Base-by-base conservation (phyloP, 1,139 yeast genomes). In the Lodderomyces theae region DNA sequence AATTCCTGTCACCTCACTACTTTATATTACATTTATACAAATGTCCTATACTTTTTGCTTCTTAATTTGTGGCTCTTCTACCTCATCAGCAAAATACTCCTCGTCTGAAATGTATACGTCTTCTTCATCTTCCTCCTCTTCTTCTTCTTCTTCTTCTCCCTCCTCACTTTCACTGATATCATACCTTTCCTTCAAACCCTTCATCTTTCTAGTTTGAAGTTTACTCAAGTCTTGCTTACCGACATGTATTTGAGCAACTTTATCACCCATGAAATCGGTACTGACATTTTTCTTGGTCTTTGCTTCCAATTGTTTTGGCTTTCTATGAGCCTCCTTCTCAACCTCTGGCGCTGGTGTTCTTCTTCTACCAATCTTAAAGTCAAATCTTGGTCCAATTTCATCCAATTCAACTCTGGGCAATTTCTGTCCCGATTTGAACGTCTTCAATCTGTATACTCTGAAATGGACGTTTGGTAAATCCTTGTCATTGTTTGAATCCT, bases 131-230 rank as follows among this genome's bases (percentile, higher is more conserved):
- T 43, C 45, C 30, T 68, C 76, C 31, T 68, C 77, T 12, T 68
- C 48, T 24, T 56, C 63, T 22, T 53, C 64, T 22, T 56, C 79
- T 13, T 68, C 48, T 24, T 56, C 63, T 19, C 53, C 64, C 19
- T 56, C 79, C 21, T 77, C 84, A 31, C 74, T 84, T 45, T 67
- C 66, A 33, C 58, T 63, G 64, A 88, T 96, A 58, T 88, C 96
- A 53, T 73, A 89, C 61, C 77, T 82, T 43, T 88, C 74, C 71
- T 94, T 94, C 59, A 92, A 76, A 60, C 98, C 99, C 77, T 94
- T 94, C 96, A 92, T 87, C 80, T 92, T 92, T 70, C 98, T 82
- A 10, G 98, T 90, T 68, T 92, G 98, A 61, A 92, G 68, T 63
- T 83, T 84, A 59, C 79, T 74, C 62, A 94, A 74, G 62, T 92